Conservation (phyloP, 2,329 filamentous ascomycete genomes). For the Xylaria sp. region DNA sequence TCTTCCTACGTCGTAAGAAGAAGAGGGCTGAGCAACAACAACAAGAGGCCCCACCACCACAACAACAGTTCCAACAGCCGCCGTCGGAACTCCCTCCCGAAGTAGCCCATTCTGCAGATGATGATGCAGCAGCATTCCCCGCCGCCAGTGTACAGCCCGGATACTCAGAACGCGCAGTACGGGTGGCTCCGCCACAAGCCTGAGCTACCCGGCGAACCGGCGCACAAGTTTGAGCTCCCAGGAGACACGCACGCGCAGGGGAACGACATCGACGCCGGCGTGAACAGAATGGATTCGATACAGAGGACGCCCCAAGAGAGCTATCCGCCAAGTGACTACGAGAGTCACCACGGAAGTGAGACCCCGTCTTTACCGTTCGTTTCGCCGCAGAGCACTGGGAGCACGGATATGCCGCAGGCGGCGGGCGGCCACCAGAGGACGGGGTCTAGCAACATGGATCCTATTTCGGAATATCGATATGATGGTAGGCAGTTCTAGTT, state of each 20-base stretch:
- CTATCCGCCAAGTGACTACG: conserved; percentile 16
- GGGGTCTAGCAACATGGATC: conserved; percentile 15
- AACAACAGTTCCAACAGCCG: conserved; percentile 1
- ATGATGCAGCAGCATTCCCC: conserved; percentile 21
- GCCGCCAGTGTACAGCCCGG: conserved; percentile 25
- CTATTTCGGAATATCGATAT: conserved; percentile 16
- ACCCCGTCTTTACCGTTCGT: conserved; percentile 8
- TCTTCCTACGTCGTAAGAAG: conserved; percentile 29
- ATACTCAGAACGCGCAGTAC: conserved; percentile 16
- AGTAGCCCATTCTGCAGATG: conserved; percentile 7
- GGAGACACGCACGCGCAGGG: conserved; percentile 7
- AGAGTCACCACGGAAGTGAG: conserved; percentile 6
- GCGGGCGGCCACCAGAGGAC: conserved; percentile 12
- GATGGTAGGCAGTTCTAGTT: not conserved
- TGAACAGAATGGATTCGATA: conserved; percentile 15
- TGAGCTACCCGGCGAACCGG: conserved; percentile 30
- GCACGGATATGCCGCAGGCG: conserved; percentile 3
- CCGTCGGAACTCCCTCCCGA: conserved; percentile 18
- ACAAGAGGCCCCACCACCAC: conserved; percentile 5
- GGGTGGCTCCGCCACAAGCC: conserved; percentile 28
- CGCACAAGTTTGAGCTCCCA: conserved; percentile 29
- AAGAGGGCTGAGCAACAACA: conserved; percentile 2
- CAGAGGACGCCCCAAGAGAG: conserved; percentile 17
- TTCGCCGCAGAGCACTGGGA: conserved; percentile 23
- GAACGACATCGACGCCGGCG: not conserved